Conservation (phyloP, 345 rosid species). For the Eucalyptus sp. region DNA sequence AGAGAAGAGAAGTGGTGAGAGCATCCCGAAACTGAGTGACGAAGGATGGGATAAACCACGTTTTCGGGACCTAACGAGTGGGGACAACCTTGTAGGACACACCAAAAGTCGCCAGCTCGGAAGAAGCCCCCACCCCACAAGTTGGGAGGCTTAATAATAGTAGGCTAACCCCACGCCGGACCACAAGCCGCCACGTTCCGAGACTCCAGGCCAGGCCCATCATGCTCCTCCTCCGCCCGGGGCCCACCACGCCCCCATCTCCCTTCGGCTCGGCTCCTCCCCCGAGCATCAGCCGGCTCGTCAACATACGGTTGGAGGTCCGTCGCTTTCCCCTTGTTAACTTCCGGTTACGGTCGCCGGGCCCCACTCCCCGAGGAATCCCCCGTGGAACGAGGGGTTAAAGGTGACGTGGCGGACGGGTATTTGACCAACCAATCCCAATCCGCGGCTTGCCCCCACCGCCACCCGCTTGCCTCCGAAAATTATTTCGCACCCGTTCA, state of each 20-base stretch:
- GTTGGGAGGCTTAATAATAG: constrained; percentile 42
- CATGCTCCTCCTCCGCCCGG: neutral
- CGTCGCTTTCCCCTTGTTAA: neutral
- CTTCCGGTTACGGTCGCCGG: neutral
- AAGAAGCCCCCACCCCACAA: constrained; percentile 1
- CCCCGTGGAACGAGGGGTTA: neutral
- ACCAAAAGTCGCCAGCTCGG: neutral
- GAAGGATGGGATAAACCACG: neutral
- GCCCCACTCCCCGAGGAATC: neutral
- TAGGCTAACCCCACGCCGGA: constrained; percentile 56
- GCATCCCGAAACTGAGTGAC: too few species aligned
- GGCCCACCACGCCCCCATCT: constrained; percentile 1
- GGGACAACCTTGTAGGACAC: neutral
- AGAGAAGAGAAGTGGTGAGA: too few species aligned
- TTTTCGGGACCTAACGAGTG: neutral
- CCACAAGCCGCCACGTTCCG: constrained; percentile 51
- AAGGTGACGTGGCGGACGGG: neutral
- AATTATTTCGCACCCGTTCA: neutral
- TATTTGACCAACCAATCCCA: neutral
- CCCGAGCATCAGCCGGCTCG: neutral
- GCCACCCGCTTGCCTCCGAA: neutral
- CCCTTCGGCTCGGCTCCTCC: neutral
- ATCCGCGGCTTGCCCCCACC: neutral
- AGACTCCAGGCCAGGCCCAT: neutral
- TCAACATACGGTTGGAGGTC: neutral